phyloP scores from a whole-genome alignment of 2,329 filamentous ascomycete genomes.

The Reticulascus tulasneorum region DNA sequence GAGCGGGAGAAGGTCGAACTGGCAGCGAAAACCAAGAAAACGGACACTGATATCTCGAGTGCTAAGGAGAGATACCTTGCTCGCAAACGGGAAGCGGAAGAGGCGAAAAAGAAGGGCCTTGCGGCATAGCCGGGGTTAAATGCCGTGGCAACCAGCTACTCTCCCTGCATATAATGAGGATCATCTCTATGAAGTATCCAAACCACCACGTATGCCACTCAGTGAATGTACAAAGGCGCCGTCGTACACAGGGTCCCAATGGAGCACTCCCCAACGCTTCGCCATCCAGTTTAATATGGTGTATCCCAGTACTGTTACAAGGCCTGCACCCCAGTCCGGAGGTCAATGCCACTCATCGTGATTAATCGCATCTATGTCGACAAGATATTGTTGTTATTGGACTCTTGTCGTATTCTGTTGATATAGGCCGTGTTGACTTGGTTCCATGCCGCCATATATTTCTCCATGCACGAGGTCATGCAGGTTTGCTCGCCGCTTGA shows the following conservation, averaged over 20 bases:
- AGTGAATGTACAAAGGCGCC: too few relatives aligned
- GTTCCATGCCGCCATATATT: slow-evolving; percentile 81
- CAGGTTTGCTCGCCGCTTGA: slow-evolving; percentile 67
- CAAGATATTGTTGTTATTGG: slow-evolving; percentile 21
- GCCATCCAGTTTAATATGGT: too few relatives aligned
- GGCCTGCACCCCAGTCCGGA: too few relatives aligned
- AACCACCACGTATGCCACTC: too few relatives aligned
- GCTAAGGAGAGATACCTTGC: slow-evolving; percentile 78
- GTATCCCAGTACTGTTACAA: too few relatives aligned
- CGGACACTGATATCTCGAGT: slow-evolving; percentile 68
- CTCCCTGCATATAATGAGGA: too few relatives aligned
- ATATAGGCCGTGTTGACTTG: slow-evolving; percentile 67
- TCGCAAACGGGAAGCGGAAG: slow-evolving; percentile 70
- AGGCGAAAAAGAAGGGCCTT: slow-evolving; percentile 53
- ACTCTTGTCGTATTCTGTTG: slow-evolving; percentile 57
- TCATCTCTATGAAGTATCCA: too few relatives aligned
- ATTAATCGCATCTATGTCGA: too few relatives aligned
- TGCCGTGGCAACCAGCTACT: too few relatives aligned
- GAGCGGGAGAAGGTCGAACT: slow-evolving; percentile 58
- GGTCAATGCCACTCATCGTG: too few relatives aligned
- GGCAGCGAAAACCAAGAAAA: slow-evolving; percentile 73
- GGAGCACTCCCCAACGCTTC: too few relatives aligned
- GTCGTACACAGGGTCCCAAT: too few relatives aligned
- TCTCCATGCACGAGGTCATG: slow-evolving; percentile 75
- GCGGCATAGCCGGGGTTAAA: slow-evolving; percentile 18